Percentiles rank a stretch among this genome's conserved stretches.
Conservation (phyloP, 805 yeast genomes). For the Starmerella sirachaensis region DNA sequence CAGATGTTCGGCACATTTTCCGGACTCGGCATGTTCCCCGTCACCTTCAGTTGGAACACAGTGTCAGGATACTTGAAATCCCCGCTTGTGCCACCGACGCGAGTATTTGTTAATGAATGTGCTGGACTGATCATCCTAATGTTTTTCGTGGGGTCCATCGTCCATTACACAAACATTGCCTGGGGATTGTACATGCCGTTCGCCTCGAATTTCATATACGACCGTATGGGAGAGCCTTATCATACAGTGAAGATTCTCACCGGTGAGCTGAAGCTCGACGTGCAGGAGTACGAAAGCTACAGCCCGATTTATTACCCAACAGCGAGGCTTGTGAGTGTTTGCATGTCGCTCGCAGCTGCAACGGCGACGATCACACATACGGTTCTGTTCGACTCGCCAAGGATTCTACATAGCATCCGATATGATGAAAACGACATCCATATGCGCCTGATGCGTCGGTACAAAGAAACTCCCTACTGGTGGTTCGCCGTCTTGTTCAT, state of each 20-base stretch:
- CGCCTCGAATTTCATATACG: conserved; percentile 35
- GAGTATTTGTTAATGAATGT: conserved; percentile 35
- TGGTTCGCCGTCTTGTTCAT: conserved; percentile 42
- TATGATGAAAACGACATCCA: conserved; percentile 40
- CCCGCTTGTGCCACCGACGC: conserved; percentile 53
- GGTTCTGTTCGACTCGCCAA: conserved; percentile 43
- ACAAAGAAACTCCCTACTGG: conserved; percentile 54
- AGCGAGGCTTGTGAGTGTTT: conserved; percentile 49
- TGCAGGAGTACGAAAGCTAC: conserved; percentile 40
- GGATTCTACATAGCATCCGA: conserved; percentile 40
- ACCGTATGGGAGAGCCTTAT: conserved; percentile 40
- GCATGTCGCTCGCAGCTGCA: conserved; percentile 51
- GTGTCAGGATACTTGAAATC: conserved; percentile 44
- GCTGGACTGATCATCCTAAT: conserved; percentile 39
- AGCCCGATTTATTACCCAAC: conserved; percentile 54
- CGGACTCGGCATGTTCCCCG: conserved; percentile 55
- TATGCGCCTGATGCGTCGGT: conserved; percentile 42
- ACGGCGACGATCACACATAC: conserved; percentile 50
- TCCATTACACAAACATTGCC: conserved; percentile 47
- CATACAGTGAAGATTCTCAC: conserved; percentile 40
- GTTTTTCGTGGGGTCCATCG: conserved; percentile 43
- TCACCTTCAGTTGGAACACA: conserved; percentile 60
- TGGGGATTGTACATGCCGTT: conserved; percentile 50
- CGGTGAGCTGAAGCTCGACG: conserved; percentile 33
- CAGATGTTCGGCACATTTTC: conserved; percentile 50